phyloP scores from a whole-genome alignment of 352 stramenopile species.

The Peronospora farinosa region DNA sequence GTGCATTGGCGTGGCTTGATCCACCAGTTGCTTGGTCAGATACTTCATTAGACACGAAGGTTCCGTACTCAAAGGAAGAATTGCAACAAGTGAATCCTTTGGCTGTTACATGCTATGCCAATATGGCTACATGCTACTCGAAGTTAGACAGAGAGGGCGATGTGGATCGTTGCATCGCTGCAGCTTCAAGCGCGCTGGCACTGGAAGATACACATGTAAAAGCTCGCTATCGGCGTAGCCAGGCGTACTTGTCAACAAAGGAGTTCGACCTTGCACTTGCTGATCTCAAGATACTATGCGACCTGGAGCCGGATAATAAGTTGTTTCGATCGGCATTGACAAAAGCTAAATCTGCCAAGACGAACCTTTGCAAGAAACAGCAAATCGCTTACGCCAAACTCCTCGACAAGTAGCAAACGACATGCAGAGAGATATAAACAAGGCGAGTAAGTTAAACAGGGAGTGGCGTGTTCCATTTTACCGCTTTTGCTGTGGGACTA shows the following conservation, averaged over 20 bases:
- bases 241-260: constrained; percentile 49
- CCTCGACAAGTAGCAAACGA: constrained; percentile 24
- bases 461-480: constrained; percentile 44
- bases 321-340: constrained; percentile 35
- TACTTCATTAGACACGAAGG: constrained; percentile 17
- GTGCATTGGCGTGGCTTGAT: constrained; percentile 51
- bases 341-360: constrained; percentile 26
- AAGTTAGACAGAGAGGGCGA: constrained; percentile 28
- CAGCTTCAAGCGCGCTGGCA: constrained; percentile 42
- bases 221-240: constrained; percentile 56
- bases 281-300: constrained; percentile 38
- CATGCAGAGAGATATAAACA: neutral
- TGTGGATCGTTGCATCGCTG: constrained; percentile 40
- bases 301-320: constrained; percentile 41
- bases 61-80: constrained; percentile 38
- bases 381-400: constrained; percentile 33
- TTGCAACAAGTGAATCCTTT: constrained; percentile 27
- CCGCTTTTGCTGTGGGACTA: constrained; percentile 23
- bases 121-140: constrained; percentile 59
- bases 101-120: constrained; percentile 44
- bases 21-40: constrained; percentile 27
- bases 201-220: constrained; percentile 48
- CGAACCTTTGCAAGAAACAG: constrained; percentile 37
- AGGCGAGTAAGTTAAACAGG: constrained; percentile 54
- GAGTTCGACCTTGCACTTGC: constrained; percentile 47